Conservation (phyloP, 1,139 yeast genomes). For the Geotrichum fermentans region DNA sequence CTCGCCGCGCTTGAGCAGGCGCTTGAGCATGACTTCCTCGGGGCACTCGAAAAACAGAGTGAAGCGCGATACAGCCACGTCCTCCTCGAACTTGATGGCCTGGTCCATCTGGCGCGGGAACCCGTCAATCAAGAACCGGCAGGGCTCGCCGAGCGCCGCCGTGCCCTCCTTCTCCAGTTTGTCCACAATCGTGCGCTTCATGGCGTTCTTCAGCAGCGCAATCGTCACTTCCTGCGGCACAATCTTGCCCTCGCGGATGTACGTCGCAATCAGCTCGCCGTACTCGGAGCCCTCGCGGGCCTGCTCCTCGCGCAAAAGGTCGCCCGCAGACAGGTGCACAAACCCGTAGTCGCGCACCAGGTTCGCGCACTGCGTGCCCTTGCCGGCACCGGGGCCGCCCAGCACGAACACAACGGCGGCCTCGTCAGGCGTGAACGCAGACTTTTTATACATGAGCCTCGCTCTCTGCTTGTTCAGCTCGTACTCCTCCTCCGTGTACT, state of each 20-base stretch:
- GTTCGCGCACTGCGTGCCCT: slow-evolving; percentile 92
- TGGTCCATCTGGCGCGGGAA: slow-evolving; percentile 99
- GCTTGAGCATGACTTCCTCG: slow-evolving; percentile 76
- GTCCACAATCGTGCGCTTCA: slow-evolving; percentile 44
- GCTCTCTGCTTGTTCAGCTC: slow-evolving; percentile 38
- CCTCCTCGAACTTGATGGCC: slow-evolving; percentile 82
- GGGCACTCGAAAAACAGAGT: slow-evolving; percentile 93
- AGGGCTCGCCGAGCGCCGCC: slow-evolving; percentile 46
- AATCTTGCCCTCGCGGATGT: slow-evolving; percentile 80
- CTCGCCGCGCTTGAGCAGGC: slow-evolving; percentile 87
- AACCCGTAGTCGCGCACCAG: slow-evolving; percentile 76
- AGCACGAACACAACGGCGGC: slow-evolving; percentile 81
- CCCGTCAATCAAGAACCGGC: slow-evolving; percentile 79
- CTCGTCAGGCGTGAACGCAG: slow-evolving; percentile 56
- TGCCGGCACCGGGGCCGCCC: slow-evolving; percentile 84
- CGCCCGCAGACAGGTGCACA: slow-evolving; percentile 91
- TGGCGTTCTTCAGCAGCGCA: slow-evolving; percentile 76
- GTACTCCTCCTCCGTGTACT: slow-evolving; percentile 59
- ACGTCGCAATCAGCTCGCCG: slow-evolving; percentile 79
- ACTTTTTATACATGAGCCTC: slow-evolving; percentile 25
- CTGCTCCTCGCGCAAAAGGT: slow-evolving; percentile 88
- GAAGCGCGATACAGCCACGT: slow-evolving; percentile 50
- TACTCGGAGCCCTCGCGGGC: slow-evolving; percentile 72
- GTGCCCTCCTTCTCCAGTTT: slow-evolving; percentile 13
- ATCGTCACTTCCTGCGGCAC: slow-evolving; percentile 96